Base-by-base conservation (phyloP, 495 filamentous ascomycete genomes). In the Podospora pseudoanserina region DNA sequence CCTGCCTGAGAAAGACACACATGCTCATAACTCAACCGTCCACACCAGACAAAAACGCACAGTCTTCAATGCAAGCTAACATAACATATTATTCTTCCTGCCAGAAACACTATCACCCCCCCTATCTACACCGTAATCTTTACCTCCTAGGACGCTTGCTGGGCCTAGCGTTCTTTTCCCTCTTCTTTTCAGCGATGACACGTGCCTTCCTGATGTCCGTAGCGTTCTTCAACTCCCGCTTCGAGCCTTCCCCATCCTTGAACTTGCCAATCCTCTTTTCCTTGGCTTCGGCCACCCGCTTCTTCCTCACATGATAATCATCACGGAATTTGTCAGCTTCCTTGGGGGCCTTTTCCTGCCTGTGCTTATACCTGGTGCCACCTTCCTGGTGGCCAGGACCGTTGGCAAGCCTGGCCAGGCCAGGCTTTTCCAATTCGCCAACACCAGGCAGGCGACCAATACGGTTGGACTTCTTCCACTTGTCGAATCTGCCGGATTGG, bases 401-500 rank as follows among this genome's bases (percentile, higher is more conserved):
- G 30, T 86, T 86, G 39, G 39, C 39, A 49, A 49, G 39, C 20
- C 90, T 83, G 26, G 90, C 91, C 68, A 94, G 74, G 3, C 86
- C 81, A 53, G 84, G 71, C 27, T 83, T 83, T 80, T 97, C 95
- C 32, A 82, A 78, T 77, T 98, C 95, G 34, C 95, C 95, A 11
- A 91, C 88, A 18, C 89, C 85, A 9, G 95, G 94, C 68, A 97
- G 77, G 0, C 86, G 83, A 49, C 86, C 88, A 54, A 98, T 83
- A 65, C 90, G 89, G 80, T 99, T 90, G 28, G 90, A 87, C 75
- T 89, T 91, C 75, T 89, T 89, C 95, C 95, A 99, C 30, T 84
- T 85, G 67, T 97, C 92, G 79, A 97, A 99, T 32, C 96, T 88
- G 53, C 96, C 95, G 76, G 90, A 94, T 71, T 93, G 88, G 86